Evolutionary conservation across 2,329 filamentous ascomycete genomes (phyloP).

Genomic region (Ophiostoma angusticollis): DNA sequence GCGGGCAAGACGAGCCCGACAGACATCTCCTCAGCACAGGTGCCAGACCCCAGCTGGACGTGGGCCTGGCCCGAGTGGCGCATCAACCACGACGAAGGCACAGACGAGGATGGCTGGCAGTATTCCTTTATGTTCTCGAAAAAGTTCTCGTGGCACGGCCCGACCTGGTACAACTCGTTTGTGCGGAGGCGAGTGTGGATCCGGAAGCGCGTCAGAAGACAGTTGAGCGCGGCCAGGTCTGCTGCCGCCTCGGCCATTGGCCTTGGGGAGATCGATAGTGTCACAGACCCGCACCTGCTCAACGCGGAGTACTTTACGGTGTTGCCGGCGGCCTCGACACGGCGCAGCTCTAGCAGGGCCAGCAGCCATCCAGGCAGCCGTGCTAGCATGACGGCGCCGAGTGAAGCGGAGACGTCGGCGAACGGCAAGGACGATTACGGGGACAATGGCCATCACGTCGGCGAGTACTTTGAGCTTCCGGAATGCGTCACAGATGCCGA

Average conservation of each 20-base stretch:
- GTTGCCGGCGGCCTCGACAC: slow-evolving; percentile 37
- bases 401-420: slow-evolving; percentile 20
- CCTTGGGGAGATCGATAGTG: slow-evolving; percentile 25
- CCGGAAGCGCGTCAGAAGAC: slow-evolving; percentile 54
- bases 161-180: slow-evolving; percentile 88
- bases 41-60: slow-evolving; percentile 89
- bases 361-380: slow-evolving; percentile 17
- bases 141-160: slow-evolving; percentile 73
- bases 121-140: slow-evolving; percentile 81
- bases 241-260: slow-evolving; percentile 2
- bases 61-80: slow-evolving; percentile 65
- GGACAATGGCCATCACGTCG: slow-evolving; percentile 15
- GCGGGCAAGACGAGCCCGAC: slow-evolving; percentile 48
- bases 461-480: slow-evolving; percentile 19
- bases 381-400: slow-evolving; percentile 19
- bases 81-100: slow-evolving; percentile 56
- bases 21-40: slow-evolving; percentile 70
- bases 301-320: slow-evolving; percentile 73
- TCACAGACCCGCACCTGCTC: slow-evolving; percentile 49
- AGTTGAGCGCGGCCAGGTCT: slow-evolving; percentile 12
- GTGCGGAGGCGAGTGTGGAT: slow-evolving; percentile 86
- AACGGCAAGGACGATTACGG: not conserved
- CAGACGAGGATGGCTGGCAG: slow-evolving; percentile 85
- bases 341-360: slow-evolving; percentile 27
- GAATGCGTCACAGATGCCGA: slow-evolving; percentile 49